A percentile compares a stretch with the other conserved stretches of the same genome.
These are phyloP conservation scores for Gracilaria vermiculophylla DNA, from an alignment of 23 red algal species.

Conservation along the genomic window DNA sequence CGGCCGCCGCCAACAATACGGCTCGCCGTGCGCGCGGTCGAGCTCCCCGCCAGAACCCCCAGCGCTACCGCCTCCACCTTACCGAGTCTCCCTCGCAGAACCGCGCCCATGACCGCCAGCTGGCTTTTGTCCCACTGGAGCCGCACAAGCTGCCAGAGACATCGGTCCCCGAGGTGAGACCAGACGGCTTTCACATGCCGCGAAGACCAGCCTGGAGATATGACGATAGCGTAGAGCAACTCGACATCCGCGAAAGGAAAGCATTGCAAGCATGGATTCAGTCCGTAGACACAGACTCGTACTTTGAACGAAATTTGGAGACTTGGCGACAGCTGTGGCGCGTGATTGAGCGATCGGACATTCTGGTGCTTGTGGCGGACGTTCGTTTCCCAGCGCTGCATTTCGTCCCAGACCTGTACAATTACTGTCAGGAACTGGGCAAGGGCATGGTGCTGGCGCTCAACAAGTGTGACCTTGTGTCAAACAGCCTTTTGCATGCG, in stretches of 20 bases:
- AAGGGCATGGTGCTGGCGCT: slow-evolving; percentile 85
- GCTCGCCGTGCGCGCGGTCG: slow-evolving; percentile 39
- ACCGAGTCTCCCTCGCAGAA: neutral
- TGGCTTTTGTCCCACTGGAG: slow-evolving; percentile 17
- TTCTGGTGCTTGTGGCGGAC: slow-evolving; percentile 87
- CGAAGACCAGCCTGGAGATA: slow-evolving; percentile 60
- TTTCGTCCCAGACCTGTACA: slow-evolving; percentile 76
- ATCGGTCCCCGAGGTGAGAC: slow-evolving; percentile 47
- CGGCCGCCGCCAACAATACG: neutral
- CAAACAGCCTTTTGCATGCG: slow-evolving; percentile 24
- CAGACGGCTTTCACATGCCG: slow-evolving; percentile 38
- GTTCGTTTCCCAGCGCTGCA: slow-evolving; percentile 86
- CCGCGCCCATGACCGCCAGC: slow-evolving; percentile 15
- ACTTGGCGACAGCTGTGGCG: slow-evolving; percentile 99
- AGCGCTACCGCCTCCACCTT: slow-evolving; percentile 52
- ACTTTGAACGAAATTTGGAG: slow-evolving; percentile 94
- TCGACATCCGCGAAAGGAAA: slow-evolving; percentile 56
- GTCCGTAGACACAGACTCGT: slow-evolving; percentile 31
- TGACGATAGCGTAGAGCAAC: slow-evolving; percentile 33
- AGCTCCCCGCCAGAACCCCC: slow-evolving; percentile 40
- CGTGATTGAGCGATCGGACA: slow-evolving; percentile 85
- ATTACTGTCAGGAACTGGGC: slow-evolving; percentile 42
- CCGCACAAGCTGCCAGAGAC: neutral
- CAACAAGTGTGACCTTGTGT: slow-evolving; percentile 94
- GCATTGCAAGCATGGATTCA: slow-evolving; percentile 40